A percentile compares a stretch with the other conserved stretches of the same genome.
phyloP scores from a whole-genome alignment of 305 asterid genomes.

The Fraxinus xanthoxyloides region DNA sequence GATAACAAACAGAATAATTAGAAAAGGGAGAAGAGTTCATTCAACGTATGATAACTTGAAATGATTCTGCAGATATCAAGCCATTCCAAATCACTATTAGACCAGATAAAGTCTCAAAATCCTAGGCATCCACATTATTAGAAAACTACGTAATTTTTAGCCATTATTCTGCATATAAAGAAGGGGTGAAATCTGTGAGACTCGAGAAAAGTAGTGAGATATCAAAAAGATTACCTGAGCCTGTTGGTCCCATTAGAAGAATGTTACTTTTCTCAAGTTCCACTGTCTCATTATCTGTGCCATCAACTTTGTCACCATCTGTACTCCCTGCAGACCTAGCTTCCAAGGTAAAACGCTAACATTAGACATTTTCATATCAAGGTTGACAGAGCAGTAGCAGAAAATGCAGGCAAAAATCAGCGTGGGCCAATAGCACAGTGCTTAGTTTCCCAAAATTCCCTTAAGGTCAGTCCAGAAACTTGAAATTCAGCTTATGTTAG shows the following conservation, averaged over 20 bases:
- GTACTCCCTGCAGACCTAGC: constrained; percentile 74
- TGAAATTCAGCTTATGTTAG: background rate
- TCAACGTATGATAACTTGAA: background rate
- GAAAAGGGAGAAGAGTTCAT: background rate
- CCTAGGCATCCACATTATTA: background rate
- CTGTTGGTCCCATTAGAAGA: constrained; percentile 97
- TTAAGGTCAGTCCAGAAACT: background rate
- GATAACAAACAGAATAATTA: background rate
- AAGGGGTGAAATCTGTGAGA: background rate
- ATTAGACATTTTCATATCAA: constrained; percentile 28
- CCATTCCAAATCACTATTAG: constrained; percentile 9
- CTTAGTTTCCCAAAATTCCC: background rate
- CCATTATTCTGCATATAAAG: constrained; percentile 10
- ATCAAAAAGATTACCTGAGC: constrained; percentile 77
- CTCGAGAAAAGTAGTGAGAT: constrained; percentile 12
- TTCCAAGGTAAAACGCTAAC: constrained; percentile 40
- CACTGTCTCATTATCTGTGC: constrained; percentile 59
- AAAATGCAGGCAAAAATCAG: background rate
- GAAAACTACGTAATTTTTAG: background rate
- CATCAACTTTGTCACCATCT: constrained; percentile 45
- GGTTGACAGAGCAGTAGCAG: constrained; percentile 3
- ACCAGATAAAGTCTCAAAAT: constrained; percentile 15
- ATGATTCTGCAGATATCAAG: background rate
- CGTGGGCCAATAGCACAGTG: background rate
- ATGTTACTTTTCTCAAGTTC: constrained; percentile 98